Evolutionary conservation across 1,284 basidiomycete genomes (phyloP).

Genomic region (Sporisorium iseilematis-ciliati): DNA sequence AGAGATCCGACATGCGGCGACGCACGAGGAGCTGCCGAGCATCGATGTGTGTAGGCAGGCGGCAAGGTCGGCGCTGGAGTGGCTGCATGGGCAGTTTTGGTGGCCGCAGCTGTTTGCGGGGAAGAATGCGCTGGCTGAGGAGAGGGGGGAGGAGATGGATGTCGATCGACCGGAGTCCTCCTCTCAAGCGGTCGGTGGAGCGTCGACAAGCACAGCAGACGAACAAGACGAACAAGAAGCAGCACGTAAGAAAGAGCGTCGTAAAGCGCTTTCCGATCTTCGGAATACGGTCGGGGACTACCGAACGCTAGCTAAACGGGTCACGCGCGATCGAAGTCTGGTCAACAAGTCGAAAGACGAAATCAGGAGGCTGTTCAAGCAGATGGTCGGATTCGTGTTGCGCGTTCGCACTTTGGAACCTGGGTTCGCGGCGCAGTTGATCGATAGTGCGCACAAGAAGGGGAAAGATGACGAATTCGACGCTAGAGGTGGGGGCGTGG

Average conservation of each 20-base stretch:
- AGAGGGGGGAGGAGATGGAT: conserved; percentile 1
- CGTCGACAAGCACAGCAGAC: neutral
- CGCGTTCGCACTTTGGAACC: conserved; percentile 34
- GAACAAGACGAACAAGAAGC: conserved; percentile 12
- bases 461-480: conserved; percentile 31
- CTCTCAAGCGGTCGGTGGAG: neutral
- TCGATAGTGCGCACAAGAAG: conserved; percentile 26
- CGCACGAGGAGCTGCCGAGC: conserved; percentile 93
- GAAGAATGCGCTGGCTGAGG: conserved; percentile 9
- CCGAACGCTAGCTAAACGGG: conserved; percentile 44
- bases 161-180: conserved; percentile 20
- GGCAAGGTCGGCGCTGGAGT: conserved; percentile 71
- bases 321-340: conserved; percentile 56
- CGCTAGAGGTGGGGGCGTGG: conserved; percentile 3
- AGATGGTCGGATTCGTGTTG: conserved; percentile 43
- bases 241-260: conserved; percentile 19
- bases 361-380: conserved; percentile 35
- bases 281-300: conserved; percentile 47
- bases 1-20: conserved; percentile 92
- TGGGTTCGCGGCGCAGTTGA: conserved; percentile 25
- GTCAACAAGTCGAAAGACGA: conserved; percentile 32
- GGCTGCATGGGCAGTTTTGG: conserved; percentile 63
- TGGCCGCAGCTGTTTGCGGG: conserved; percentile 45
- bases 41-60: conserved; percentile 83
- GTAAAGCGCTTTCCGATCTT: conserved; percentile 31